Base-by-base conservation (phyloP, 495 filamentous ascomycete genomes). In the Saxophila tyrrhenica region DNA sequence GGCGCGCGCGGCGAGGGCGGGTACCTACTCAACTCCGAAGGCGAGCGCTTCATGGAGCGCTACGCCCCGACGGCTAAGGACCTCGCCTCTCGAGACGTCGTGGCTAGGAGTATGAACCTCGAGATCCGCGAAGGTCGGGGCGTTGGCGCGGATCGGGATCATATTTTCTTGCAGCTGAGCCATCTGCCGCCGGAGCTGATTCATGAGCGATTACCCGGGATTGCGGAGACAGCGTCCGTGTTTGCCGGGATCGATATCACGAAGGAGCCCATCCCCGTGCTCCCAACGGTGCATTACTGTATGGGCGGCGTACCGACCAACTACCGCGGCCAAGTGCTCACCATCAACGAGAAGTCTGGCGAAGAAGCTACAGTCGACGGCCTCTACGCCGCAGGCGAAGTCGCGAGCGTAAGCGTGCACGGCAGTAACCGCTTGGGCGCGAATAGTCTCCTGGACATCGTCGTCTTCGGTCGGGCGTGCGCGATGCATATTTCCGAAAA, bases 281-380 rank as follows among this genome's bases (percentile, higher is more conserved):
- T 97, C 53, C 91, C 91, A 48, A 97, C 91, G 44, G 92, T 95
- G 64, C 92, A 97, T 77, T 97, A 97, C 79, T 95, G 95, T 80
- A 97, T 97, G 91, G 91, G 91, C 70, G 91, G 91, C 76, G 95
- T 96, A 64, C 91, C 91, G 45, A 97, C 91, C 55, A 87, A 87
- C 64, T 96, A 92, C 78, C 95, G 87, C 55, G 91, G 91, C 69
- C 89, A 97, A 72, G 91, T 96, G 62, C 69, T 97, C 53, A 90
- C 85, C 25, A 75, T 91, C 47, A 88, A 95, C 64, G 78, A 81
- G 67, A 64, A 75, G 25, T 67, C 69, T 39, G 92, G 91, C 60
- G 81, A 89, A 48, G 91, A 97, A 74, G 77, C 94, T 79, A 83
- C 94, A 62, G 92, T 97, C 19, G 87, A 89, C 51, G 91, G 91